Conservation (phyloP, 257 asterid genomes). For the Handroanthus guayacan region DNA sequence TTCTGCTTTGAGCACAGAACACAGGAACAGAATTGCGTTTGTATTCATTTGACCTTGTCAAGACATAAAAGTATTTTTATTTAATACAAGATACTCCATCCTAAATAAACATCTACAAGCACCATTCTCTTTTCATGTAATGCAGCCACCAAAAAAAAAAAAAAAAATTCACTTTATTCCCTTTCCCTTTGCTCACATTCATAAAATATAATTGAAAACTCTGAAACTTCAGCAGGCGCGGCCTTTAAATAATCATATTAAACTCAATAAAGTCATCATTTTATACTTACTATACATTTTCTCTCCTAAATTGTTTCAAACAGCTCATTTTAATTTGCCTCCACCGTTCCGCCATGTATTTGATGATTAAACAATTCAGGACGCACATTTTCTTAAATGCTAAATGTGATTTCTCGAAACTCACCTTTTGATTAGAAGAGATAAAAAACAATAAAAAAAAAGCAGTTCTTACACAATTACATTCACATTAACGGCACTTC, state of each 20-base stretch:
- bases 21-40: not conserved
- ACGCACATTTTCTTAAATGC: not conserved
- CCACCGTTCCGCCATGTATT: not conserved
- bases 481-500: conserved; percentile 35
- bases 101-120: conserved; percentile 3
- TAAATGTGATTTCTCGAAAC: not conserved
- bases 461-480: conserved; percentile 44
- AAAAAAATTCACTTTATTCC: not conserved
- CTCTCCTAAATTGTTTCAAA: not conserved
- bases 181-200: not conserved
- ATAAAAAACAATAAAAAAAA: conserved; percentile 10
- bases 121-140: not conserved
- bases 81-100: not conserved
- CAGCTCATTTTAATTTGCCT: not conserved
- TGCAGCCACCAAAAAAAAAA: not conserved
- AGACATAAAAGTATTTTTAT: not conserved
- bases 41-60: not conserved
- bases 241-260: not conserved
- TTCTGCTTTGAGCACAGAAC: not conserved
- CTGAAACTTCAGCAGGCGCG: not conserved
- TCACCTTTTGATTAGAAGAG: not conserved
- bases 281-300: not conserved
- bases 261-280: not conserved
- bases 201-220: not conserved
- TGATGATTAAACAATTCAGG: not conserved